These are phyloP conservation scores for Saccharum spontaneum DNA, from an alignment of 176 grass and related monocot species.

Conservation along the genomic window DNA sequence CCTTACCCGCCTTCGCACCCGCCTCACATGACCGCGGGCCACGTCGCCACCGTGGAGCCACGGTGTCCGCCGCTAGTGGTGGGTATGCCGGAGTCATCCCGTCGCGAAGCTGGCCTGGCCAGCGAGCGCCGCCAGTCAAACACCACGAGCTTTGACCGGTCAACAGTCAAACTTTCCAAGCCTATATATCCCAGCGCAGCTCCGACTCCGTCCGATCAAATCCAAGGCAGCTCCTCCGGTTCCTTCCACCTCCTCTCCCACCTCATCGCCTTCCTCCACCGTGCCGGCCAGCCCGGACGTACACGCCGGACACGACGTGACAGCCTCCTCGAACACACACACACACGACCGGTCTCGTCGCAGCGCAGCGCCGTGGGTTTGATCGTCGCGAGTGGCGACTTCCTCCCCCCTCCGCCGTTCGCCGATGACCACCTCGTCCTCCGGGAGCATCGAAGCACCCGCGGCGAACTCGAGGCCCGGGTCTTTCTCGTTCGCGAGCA, in stretches of 20 bases:
- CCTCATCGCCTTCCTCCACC: background rate
- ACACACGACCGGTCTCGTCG: slow-evolving; percentile 6
- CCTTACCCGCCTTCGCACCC: slow-evolving; percentile 13
- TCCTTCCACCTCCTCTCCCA: slow-evolving; percentile 1
- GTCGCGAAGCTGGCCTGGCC: background rate
- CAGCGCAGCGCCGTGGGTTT: background rate
- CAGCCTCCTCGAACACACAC: background rate
- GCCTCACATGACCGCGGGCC: background rate
- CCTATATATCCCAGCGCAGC: slow-evolving; percentile 50
- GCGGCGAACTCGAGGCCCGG: slow-evolving; percentile 43
- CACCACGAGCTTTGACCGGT: slow-evolving; percentile 84
- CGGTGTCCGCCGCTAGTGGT: background rate
- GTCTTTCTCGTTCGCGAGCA: slow-evolving; percentile 49
- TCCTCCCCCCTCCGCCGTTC: background rate
- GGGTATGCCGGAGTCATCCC: background rate
- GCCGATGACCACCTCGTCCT: slow-evolving; percentile 72
- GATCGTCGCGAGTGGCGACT: background rate
- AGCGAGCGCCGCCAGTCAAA: slow-evolving; percentile 70
- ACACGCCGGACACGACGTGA: slow-evolving; percentile 31
- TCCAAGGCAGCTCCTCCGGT: slow-evolving; percentile 7
- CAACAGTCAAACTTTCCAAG: slow-evolving; percentile 76
- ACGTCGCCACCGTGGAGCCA: background rate
- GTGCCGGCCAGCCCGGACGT: background rate
- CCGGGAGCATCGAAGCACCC: slow-evolving; percentile 69
- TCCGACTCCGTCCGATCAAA: slow-evolving; percentile 36